Conservation (phyloP, 2,329 filamentous ascomycete species). For the Cadophora luteo-olivacea region DNA sequence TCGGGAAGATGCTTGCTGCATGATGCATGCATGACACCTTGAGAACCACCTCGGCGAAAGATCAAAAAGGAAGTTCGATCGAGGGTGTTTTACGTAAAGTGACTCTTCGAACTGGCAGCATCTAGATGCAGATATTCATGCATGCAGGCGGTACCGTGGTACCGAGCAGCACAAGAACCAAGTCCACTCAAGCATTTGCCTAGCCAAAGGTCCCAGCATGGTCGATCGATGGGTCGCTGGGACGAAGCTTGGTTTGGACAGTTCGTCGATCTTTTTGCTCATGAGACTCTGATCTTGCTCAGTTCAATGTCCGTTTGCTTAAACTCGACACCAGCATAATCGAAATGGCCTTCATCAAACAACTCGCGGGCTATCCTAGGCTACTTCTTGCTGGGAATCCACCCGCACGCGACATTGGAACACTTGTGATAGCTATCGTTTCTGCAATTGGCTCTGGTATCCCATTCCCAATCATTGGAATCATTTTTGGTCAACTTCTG, state of each 20-base stretch:
- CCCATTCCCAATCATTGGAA: conserved; percentile 68
- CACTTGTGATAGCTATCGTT: conserved; percentile 49
- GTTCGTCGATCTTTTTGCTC: neutral
- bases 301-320: neutral
- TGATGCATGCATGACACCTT: conserved; percentile 5
- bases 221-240: neutral
- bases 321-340: neutral
- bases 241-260: conserved; percentile 6
- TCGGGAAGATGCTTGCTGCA: conserved; percentile 6
- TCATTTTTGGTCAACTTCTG: conserved; percentile 69
- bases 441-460: conserved; percentile 62
- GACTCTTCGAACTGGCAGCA: neutral
- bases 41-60: neutral
- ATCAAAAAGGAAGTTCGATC: neutral
- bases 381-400: conserved; percentile 32
- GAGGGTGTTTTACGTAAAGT: conserved; percentile 3
- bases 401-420: conserved; percentile 38
- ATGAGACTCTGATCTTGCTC: neutral
- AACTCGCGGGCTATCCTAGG: conserved; percentile 25
- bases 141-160: neutral
- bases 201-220: neutral
- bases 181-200: conserved; percentile 17
- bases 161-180: neutral
- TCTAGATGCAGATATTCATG: conserved; percentile 6
- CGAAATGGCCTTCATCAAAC: conserved; percentile 23